phyloP scores from a whole-genome alignment of 176 grass and related monocot genomes.

The Phoenix roebelenii region DNA sequence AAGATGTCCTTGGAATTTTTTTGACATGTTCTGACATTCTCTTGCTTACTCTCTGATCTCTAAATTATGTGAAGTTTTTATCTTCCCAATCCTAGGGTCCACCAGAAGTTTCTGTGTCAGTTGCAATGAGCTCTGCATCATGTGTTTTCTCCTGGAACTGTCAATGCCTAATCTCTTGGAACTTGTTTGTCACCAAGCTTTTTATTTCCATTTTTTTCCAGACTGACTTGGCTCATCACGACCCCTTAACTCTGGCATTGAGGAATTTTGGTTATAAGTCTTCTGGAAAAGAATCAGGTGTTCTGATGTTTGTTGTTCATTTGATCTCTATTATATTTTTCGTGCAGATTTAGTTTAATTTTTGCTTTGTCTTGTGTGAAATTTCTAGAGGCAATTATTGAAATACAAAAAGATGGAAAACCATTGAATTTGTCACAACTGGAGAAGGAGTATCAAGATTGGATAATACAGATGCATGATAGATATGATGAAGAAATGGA shows the following conservation, averaged over 20 bases:
- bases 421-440: slow-evolving; percentile 17
- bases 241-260: slow-evolving; percentile 35
- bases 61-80: no score
- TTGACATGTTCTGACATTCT: no score
- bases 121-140: no score
- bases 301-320: not conserved
- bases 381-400: slow-evolving; percentile 20
- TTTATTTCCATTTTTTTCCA: slow-evolving; percentile 8
- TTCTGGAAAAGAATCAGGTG: slow-evolving; percentile 26
- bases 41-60: no score
- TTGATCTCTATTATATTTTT: not conserved
- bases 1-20: no score
- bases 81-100: no score
- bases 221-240: slow-evolving; percentile 41
- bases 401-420: slow-evolving; percentile 22
- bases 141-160: no score
- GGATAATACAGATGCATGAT: slow-evolving; percentile 45
- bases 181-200: no score
- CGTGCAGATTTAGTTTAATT: slow-evolving; percentile 7
- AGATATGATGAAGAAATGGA: slow-evolving; percentile 44
- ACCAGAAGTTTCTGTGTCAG: no score
- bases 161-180: no score
- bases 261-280: slow-evolving; percentile 21
- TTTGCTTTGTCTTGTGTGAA: slow-evolving; percentile 7
- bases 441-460: slow-evolving; percentile 30